Conservation (phyloP, 2,329 filamentous ascomycete genomes). For the Colletotrichum endophyticum region DNA sequence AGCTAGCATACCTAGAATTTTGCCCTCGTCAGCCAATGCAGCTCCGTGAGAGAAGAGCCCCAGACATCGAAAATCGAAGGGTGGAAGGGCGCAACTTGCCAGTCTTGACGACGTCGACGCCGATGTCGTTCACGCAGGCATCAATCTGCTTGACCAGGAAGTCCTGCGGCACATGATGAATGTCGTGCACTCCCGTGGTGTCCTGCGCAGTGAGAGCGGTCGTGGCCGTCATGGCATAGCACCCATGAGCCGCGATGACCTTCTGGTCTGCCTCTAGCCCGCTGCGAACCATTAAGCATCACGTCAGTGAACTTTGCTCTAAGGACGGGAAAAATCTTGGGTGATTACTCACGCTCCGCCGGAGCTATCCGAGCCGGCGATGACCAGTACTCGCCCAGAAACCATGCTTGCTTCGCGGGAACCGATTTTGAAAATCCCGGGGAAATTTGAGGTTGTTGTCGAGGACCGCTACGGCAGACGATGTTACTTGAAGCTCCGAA, state of each 20-base stretch:
- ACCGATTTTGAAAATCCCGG: background rate
- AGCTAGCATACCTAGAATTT: slow-evolving; percentile 75
- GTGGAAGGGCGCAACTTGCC: slow-evolving; percentile 55
- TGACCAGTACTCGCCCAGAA: slow-evolving; percentile 69
- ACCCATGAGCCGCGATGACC: slow-evolving; percentile 88
- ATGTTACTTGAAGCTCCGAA: background rate
- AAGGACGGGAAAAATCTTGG: background rate
- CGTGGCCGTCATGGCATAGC: slow-evolving; percentile 95
- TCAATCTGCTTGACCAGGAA: slow-evolving; percentile 89
- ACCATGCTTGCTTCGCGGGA: slow-evolving; percentile 32
- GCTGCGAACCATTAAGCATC: slow-evolving; percentile 46
- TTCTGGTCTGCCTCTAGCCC: slow-evolving; percentile 97
- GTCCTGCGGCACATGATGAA: slow-evolving; percentile 77
- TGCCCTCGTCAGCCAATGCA: background rate
- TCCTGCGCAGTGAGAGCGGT: slow-evolving; percentile 97
- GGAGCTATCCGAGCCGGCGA: slow-evolving; percentile 90
- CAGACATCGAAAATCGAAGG: background rate
- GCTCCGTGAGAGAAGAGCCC: background rate
- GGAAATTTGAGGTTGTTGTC: background rate
- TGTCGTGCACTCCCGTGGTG: slow-evolving; percentile 80
- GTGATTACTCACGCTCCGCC: slow-evolving; percentile 72
- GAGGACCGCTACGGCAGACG: background rate
- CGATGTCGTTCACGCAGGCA: slow-evolving; percentile 82
- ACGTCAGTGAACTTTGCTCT: background rate
- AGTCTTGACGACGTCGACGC: slow-evolving; percentile 89